Conservation (phyloP, 441 rosid species). For the Gossypium trilobum region DNA sequence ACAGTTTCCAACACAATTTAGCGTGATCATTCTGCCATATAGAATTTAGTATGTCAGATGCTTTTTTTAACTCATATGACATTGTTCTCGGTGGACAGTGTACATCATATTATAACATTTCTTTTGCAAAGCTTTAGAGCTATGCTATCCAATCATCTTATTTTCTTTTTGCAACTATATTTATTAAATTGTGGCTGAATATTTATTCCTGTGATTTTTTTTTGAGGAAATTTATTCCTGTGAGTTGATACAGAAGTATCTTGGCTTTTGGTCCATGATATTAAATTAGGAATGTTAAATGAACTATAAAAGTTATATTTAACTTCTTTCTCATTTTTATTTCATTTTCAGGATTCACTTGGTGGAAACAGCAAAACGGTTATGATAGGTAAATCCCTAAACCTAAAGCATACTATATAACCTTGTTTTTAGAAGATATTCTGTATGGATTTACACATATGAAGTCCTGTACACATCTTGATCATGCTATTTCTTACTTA, state of each 20-base stretch:
- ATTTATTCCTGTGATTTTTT: not conserved
- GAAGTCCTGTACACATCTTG: not conserved
- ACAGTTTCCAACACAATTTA: not conserved
- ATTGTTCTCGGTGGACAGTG: not conserved
- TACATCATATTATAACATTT: not conserved
- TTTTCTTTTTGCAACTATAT: conserved; percentile 1
- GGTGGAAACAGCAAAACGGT: conserved; percentile 66
- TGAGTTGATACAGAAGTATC: not conserved
- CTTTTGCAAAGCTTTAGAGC: not conserved
- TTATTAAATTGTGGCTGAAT: conserved; percentile 3
- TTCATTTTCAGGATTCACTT: conserved; percentile 50
- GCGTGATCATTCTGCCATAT: not conserved
- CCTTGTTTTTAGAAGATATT: not conserved
- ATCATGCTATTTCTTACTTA: not conserved
- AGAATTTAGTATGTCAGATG: not conserved
- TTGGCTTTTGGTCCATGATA: conserved; percentile 4
- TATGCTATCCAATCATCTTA: not conserved
- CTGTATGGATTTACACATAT: not conserved
- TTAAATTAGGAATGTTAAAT: conserved; percentile 5
- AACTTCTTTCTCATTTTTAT: conserved; percentile 7
- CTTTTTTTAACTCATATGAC: not conserved
- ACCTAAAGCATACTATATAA: not conserved
- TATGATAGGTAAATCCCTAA: conserved; percentile 46
- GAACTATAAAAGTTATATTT: not conserved
- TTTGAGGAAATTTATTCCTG: not conserved